Percentiles rank a stretch among this genome's conserved stretches.
Conservation (phyloP, 78 protist genomes). For the Tieghemostelium lacteum region DNA sequence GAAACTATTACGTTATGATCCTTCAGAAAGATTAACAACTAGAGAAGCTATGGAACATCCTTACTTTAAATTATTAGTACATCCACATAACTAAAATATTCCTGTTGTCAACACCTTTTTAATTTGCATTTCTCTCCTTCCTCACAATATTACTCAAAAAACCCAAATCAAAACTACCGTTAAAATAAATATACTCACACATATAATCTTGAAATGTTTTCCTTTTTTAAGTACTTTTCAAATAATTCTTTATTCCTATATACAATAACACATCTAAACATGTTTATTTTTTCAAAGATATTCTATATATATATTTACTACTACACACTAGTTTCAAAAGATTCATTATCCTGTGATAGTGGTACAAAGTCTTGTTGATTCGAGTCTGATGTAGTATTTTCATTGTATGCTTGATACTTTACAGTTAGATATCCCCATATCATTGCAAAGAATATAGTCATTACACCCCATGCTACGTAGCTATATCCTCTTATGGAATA, state of each 20-base stretch:
- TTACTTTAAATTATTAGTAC: conserved; percentile 62
- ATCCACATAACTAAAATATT: conserved; percentile 5
- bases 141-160: not conserved
- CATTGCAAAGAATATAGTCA: conserved; percentile 32
- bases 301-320: not conserved
- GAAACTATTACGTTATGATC: conserved; percentile 95
- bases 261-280: too few species aligned
- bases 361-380: not conserved
- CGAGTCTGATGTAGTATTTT: not conserved
- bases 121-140: too few species aligned
- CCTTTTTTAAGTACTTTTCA: too few species aligned
- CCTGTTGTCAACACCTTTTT: too few species aligned
- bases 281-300: too few species aligned
- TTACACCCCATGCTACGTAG: conserved; percentile 7
- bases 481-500: not conserved
- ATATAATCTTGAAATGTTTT: too few species aligned
- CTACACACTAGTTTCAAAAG: not conserved
- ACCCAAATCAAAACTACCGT: not conserved
- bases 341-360: conserved; percentile 12
- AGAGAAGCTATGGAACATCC: conserved; percentile 86
- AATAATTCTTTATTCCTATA: too few species aligned
- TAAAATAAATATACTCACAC: not conserved
- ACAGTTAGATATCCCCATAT: conserved; percentile 39
- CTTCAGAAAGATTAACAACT: conserved; percentile 84
- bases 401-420: conserved; percentile 47